Conservation (phyloP, 352 stramenopile species). For the Phytophthora pseudosyringae region DNA sequence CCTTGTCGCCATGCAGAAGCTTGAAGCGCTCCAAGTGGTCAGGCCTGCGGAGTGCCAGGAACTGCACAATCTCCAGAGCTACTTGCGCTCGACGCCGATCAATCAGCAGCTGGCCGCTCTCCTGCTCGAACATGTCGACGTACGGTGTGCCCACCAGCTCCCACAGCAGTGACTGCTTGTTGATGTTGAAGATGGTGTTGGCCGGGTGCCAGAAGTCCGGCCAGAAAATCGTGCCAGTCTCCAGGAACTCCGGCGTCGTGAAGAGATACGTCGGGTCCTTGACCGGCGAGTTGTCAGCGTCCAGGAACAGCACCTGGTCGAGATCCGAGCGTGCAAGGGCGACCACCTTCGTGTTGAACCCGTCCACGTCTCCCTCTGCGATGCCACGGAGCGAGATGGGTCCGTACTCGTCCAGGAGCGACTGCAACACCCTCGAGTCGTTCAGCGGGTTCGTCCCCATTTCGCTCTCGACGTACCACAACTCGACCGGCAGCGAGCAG, state of each 20-base stretch:
- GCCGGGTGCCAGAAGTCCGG: conserved; percentile 68
- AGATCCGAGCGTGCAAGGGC: conserved; percentile 46
- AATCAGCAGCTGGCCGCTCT: conserved; percentile 62
- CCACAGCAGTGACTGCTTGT: conserved; percentile 59
- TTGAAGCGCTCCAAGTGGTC: conserved; percentile 38
- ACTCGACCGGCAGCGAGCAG: conserved; percentile 51
- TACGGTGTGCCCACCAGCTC: conserved; percentile 46
- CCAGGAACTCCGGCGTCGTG: conserved; percentile 37
- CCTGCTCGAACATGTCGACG: conserved; percentile 71
- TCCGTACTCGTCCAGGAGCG: conserved; percentile 27
- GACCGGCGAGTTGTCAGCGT: conserved; percentile 58
- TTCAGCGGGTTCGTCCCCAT: conserved; percentile 26
- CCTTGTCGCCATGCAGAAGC: conserved; percentile 61
- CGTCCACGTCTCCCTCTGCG: conserved; percentile 26
- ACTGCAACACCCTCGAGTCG: conserved; percentile 29
- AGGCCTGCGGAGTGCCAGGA: conserved; percentile 42
- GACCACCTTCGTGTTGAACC: conserved; percentile 63
- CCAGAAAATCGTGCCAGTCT: conserved; percentile 62
- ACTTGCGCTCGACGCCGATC: conserved; percentile 37
- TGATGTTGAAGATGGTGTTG: conserved; percentile 69
- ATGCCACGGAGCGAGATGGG: conserved; percentile 38
- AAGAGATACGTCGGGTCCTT: conserved; percentile 63
- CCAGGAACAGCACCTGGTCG: conserved; percentile 59
- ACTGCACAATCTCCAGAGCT: conserved; percentile 43
- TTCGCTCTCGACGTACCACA: conserved; percentile 54